Evolutionary conservation across 2,329 filamentous ascomycete species (phyloP).

Genomic region (Pestalotiopsis fici): DNA sequence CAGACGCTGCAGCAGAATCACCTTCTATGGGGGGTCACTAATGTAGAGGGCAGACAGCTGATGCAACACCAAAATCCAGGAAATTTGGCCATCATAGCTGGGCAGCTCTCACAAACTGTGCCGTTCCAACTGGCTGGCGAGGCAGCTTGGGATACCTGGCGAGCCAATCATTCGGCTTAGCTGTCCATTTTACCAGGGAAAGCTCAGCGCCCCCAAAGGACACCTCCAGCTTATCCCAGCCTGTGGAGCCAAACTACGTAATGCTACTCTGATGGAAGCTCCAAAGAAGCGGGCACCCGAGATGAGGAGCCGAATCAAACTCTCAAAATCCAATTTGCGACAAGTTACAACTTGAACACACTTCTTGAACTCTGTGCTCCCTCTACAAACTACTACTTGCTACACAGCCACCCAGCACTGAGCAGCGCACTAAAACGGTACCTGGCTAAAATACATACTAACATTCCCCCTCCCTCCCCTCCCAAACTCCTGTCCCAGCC

Average conservation of each 20-base stretch:
- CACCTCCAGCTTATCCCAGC: neutral
- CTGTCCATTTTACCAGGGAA: neutral
- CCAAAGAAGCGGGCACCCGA: neutral
- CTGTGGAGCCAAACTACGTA: conserved; percentile 8
- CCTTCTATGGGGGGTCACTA: neutral
- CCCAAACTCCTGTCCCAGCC: too few species aligned
- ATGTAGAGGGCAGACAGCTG: neutral
- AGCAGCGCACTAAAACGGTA: neutral
- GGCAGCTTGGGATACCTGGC: neutral
- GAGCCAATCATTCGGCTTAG: neutral
- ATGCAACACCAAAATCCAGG: conserved; percentile 1
- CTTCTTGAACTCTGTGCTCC: too few species aligned
- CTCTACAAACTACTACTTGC: neutral
- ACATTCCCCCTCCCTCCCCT: too few species aligned
- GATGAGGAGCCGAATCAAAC: neutral
- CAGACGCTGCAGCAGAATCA: neutral
- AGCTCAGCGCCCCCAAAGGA: neutral
- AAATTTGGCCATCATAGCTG: neutral
- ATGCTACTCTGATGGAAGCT: neutral
- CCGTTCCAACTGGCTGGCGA: neutral
- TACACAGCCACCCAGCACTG: neutral
- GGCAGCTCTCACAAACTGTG: neutral
- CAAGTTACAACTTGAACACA: neutral
- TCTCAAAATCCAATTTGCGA: neutral
- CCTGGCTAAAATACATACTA: too few species aligned